phyloP scores from a whole-genome alignment of 352 stramenopile genomes.

The Pythium scleroteichum region DNA sequence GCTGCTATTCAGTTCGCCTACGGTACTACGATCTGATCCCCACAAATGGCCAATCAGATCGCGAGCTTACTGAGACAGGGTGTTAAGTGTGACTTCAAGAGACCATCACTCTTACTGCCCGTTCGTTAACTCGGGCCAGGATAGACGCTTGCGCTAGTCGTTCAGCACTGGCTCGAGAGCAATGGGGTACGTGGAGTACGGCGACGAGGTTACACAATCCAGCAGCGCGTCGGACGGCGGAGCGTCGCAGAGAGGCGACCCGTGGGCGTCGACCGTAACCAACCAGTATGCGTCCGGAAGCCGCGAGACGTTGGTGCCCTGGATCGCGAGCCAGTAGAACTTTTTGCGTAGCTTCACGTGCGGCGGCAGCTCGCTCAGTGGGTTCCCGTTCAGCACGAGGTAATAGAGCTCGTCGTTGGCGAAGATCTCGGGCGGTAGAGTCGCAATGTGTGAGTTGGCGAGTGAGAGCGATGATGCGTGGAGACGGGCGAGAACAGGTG shows the following conservation, averaged over 20 bases:
- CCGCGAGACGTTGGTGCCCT: neutral
- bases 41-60: slow-evolving; percentile 2
- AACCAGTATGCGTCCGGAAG: slow-evolving; percentile 10
- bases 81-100: neutral
- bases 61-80: neutral
- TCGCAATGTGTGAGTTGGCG: slow-evolving; percentile 15
- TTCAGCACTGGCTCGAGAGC: slow-evolving; percentile 25
- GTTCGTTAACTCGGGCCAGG: too few relatives aligned
- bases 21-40: slow-evolving; percentile 8
- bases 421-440: slow-evolving; percentile 19
- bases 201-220: slow-evolving; percentile 2
- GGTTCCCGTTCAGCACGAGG: slow-evolving; percentile 31
- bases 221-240: slow-evolving; percentile 8
- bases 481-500: slow-evolving; percentile 26
- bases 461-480: slow-evolving; percentile 25
- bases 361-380: slow-evolving; percentile 12
- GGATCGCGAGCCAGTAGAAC: slow-evolving; percentile 18
- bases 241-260: neutral
- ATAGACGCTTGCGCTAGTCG: neutral
- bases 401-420: slow-evolving; percentile 12
- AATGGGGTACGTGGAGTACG: slow-evolving; percentile 18
- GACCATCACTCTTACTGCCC: slow-evolving; percentile 12
- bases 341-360: slow-evolving; percentile 1
- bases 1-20: slow-evolving; percentile 2
- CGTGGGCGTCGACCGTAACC: slow-evolving; percentile 6